Conservation (phyloP, 1,284 basidiomycete genomes). For the Leccinum solheimii region DNA sequence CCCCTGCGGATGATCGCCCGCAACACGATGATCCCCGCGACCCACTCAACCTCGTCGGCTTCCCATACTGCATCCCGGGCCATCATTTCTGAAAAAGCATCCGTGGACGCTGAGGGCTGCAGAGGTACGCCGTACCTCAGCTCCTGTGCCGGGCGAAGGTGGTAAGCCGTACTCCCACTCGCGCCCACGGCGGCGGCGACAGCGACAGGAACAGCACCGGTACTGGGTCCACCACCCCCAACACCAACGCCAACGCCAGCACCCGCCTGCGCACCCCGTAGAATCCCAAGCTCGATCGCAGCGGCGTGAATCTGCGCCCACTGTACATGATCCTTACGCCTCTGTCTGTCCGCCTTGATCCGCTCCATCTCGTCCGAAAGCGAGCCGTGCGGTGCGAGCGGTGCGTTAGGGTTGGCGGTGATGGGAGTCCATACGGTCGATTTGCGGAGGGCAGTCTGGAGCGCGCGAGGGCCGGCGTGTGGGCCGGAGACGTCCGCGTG, state of each 20-base stretch:
- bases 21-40: slow-evolving; percentile 56
- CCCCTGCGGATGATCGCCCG: slow-evolving; percentile 52
- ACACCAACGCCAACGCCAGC: background rate
- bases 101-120: background rate
- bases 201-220: background rate
- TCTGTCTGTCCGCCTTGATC: slow-evolving; percentile 54
- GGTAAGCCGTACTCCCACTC: slow-evolving; percentile 15
- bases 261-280: background rate
- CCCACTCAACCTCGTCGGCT: slow-evolving; percentile 62
- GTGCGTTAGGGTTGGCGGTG: background rate
- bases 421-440: slow-evolving; percentile 47
- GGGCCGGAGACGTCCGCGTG: slow-evolving; percentile 55
- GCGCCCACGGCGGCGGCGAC: background rate
- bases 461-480: slow-evolving; percentile 50
- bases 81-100: slow-evolving; percentile 53
- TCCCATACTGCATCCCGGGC: slow-evolving; percentile 62
- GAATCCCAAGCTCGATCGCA: slow-evolving; percentile 53
- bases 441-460: slow-evolving; percentile 56
- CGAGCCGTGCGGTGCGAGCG: slow-evolving; percentile 11
- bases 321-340: slow-evolving; percentile 38
- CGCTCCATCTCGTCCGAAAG: slow-evolving; percentile 59
- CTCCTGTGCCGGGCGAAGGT: slow-evolving; percentile 18
- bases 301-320: slow-evolving; percentile 46
- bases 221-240: background rate
- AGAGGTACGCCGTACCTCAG: slow-evolving; percentile 17